Evolutionary conservation across 2,329 filamentous ascomycete species (phyloP).

Genomic region (Scopulariopsis brevicaulis): DNA sequence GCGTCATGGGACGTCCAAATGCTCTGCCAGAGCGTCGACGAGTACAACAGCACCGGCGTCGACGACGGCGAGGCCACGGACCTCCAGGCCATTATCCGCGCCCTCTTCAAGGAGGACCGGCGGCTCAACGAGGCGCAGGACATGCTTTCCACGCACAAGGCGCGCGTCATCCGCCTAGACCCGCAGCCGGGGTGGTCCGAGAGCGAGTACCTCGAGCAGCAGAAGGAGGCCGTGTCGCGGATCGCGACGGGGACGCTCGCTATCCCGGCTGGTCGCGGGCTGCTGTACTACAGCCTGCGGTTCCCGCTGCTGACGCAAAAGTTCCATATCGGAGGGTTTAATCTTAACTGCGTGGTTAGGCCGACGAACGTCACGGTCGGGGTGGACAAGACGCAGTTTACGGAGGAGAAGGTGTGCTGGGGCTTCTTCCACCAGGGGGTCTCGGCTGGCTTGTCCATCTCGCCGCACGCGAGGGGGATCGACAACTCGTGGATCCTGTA

Average conservation of each 20-base stretch:
- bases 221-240: slow-evolving; percentile 80
- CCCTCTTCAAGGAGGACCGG: slow-evolving; percentile 86
- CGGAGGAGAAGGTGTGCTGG: slow-evolving; percentile 96
- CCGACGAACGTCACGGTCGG: slow-evolving; percentile 86
- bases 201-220: slow-evolving; percentile 77
- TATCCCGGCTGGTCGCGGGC: slow-evolving; percentile 73
- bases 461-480: slow-evolving; percentile 79
- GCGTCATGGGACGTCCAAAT: slow-evolving; percentile 64
- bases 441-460: slow-evolving; percentile 85
- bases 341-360: slow-evolving; percentile 81
- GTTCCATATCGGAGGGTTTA: slow-evolving; percentile 82
- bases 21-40: slow-evolving; percentile 60
- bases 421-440: slow-evolving; percentile 97
- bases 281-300: slow-evolving; percentile 80
- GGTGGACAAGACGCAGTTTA: slow-evolving; percentile 79
- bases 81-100: slow-evolving; percentile 67
- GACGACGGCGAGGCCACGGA: slow-evolving; percentile 78
- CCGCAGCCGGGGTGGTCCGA: slow-evolving; percentile 72
- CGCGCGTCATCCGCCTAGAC: slow-evolving; percentile 67
- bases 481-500: slow-evolving; percentile 98
- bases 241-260: slow-evolving; percentile 82
- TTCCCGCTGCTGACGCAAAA: slow-evolving; percentile 88
- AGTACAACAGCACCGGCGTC: slow-evolving; percentile 46
- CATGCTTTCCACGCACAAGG: slow-evolving; percentile 74
- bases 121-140: slow-evolving; percentile 77